These are phyloP conservation scores for Lactarius akahatsu DNA, from an alignment of 768 basidiomycete species.

Conservation along the genomic window DNA sequence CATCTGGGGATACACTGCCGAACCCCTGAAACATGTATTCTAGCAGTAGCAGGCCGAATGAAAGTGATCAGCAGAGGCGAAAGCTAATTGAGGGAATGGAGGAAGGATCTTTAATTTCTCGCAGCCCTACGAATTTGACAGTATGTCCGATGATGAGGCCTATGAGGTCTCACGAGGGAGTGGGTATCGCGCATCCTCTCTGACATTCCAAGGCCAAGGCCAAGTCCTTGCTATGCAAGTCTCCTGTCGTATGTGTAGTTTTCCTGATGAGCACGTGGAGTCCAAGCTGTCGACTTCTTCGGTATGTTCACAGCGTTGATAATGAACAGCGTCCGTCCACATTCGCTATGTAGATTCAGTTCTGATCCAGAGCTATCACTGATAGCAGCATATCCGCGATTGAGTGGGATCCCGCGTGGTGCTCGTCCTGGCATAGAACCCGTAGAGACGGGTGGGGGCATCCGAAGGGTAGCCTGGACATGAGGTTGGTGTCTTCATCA, in stretches of 20 bases:
- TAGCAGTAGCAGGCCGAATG: not conserved
- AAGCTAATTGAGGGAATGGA: slow-evolving; percentile 23
- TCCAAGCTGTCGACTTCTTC: slow-evolving; percentile 15
- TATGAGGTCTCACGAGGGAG: not conserved
- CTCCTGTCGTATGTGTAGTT: slow-evolving; percentile 1
- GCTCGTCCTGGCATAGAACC: slow-evolving; percentile 12
- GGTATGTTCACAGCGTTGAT: slow-evolving; percentile 22
- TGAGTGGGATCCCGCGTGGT: not conserved
- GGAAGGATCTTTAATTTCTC: slow-evolving; percentile 7
- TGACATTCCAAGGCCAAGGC: slow-evolving; percentile 13
- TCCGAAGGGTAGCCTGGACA: slow-evolving; percentile 18
- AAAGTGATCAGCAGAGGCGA: slow-evolving; percentile 20
- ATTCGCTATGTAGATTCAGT: slow-evolving; percentile 17
- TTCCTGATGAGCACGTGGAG: not conserved
- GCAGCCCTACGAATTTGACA: slow-evolving; percentile 9
- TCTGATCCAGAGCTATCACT: slow-evolving; percentile 25
- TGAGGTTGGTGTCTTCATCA: no score
- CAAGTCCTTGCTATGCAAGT: slow-evolving; percentile 16
- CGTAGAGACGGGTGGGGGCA: slow-evolving; percentile 16
- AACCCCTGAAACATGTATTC: slow-evolving; percentile 15
- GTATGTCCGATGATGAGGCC: slow-evolving; percentile 20
- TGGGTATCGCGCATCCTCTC: slow-evolving; percentile 1
- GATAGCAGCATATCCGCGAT: slow-evolving; percentile 11
- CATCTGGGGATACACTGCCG: slow-evolving; percentile 10
- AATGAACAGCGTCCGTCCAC: slow-evolving; percentile 22